Conservation (phyloP, 176 grass and related monocot genomes). For the Rhynchospora pubera region DNA sequence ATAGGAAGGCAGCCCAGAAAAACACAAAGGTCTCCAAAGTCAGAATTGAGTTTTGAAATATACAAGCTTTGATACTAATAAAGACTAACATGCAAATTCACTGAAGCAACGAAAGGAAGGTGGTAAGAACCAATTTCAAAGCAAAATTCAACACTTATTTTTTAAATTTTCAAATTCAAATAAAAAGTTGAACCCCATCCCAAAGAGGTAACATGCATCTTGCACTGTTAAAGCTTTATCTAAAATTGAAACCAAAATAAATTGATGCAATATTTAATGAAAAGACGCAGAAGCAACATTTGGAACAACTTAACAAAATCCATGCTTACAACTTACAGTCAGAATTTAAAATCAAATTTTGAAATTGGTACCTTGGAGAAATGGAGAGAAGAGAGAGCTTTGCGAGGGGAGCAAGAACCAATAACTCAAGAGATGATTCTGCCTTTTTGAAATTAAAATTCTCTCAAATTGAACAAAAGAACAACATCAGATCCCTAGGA, state of each 20-base stretch:
- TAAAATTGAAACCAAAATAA: background rate
- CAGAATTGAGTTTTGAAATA: background rate
- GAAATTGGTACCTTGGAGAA: constrained; percentile 21
- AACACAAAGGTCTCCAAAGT: background rate
- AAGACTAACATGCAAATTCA: background rate
- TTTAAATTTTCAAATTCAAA: constrained; percentile 1
- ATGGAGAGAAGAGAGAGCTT: constrained; percentile 22
- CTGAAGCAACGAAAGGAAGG: background rate
- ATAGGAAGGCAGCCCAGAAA: background rate
- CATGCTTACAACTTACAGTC: background rate
- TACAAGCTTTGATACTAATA: background rate
- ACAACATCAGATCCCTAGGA: constrained; percentile 53
- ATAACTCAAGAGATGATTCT: constrained; percentile 18
- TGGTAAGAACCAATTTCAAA: background rate
- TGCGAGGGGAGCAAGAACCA: background rate
- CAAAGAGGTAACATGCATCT: background rate
- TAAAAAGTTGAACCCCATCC: background rate
- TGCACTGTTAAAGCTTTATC: background rate
- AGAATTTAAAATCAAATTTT: background rate
- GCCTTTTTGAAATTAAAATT: constrained; percentile 31
- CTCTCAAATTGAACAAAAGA: constrained; percentile 26
- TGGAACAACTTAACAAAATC: background rate
- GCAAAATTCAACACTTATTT: background rate
- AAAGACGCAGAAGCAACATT: constrained; percentile 19
- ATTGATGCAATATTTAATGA: background rate